Evolutionary conservation across 306 rosid genomes (phyloP).

Genomic region (Cucurbita maxima): DNA sequence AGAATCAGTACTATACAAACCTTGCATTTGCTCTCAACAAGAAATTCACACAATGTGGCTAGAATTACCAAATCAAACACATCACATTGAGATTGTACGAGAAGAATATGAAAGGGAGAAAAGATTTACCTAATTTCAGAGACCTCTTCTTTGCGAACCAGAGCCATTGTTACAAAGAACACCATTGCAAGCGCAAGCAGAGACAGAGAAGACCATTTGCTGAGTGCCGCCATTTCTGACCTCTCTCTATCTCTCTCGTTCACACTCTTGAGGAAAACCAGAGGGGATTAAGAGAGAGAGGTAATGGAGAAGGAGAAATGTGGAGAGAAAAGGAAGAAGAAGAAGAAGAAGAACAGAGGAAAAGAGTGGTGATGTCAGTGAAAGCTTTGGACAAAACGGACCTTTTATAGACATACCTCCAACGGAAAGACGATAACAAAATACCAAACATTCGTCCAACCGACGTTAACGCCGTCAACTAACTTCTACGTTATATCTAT

Average conservation of each 20-base stretch:
- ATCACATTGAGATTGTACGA: background rate
- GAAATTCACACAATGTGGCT: background rate
- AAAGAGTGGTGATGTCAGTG: slow-evolving; percentile 26
- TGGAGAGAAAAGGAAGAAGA: background rate
- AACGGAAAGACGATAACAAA: slow-evolving; percentile 11
- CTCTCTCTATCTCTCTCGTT: background rate
- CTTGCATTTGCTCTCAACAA: background rate
- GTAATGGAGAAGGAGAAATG: background rate
- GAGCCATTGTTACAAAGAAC: background rate
- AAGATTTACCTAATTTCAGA: background rate
- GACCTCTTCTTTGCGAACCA: background rate
- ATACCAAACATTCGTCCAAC: background rate
- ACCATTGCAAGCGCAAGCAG: background rate
- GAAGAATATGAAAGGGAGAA: background rate
- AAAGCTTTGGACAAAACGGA: slow-evolving; percentile 17
- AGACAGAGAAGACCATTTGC: background rate
- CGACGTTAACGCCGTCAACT: slow-evolving; percentile 28
- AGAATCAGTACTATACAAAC: background rate
- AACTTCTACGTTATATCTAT: slow-evolving; percentile 13
- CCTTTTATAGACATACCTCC: slow-evolving; percentile 5
- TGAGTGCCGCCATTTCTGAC: background rate
- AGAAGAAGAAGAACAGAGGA: slow-evolving; percentile 14
- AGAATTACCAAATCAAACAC: background rate
- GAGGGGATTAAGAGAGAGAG: background rate
- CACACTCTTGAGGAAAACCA: background rate